A percentile compares a stretch with the other conserved stretches of the same genome.
Conservation (phyloP, 192 early-diverging fungal genomes). For the Chytriomyces confervae region DNA sequence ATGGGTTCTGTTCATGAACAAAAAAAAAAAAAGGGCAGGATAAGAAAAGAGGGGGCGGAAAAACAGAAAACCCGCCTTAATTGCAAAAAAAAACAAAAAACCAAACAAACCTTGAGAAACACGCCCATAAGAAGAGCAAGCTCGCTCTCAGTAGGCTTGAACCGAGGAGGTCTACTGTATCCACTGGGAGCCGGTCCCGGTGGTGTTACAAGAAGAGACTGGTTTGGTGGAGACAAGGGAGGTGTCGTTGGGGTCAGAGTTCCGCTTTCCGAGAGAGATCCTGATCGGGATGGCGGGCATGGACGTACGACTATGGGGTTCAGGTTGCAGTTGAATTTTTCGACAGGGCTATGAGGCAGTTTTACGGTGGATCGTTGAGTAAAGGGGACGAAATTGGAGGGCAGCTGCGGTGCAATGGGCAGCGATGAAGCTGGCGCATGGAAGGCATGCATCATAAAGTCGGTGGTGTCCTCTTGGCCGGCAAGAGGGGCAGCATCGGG, state of each 20-base stretch:
- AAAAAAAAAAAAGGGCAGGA: neutral
- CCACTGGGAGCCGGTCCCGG: neutral
- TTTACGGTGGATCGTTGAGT: neutral
- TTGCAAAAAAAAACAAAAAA: neutral
- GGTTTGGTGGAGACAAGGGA: neutral
- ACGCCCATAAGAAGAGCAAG: slow-evolving; percentile 3
- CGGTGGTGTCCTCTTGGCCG: neutral
- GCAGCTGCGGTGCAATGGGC: neutral
- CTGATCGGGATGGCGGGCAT: neutral
- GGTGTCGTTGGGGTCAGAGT: neutral
- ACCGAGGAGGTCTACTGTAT: slow-evolving; percentile 9
- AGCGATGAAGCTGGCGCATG: neutral
- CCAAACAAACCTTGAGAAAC: neutral
- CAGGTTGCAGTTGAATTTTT: neutral
- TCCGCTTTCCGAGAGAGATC: neutral
- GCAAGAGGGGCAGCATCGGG: neutral
- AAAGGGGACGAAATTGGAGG: neutral
- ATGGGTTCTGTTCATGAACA: neutral
- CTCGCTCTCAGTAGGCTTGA: slow-evolving; percentile 23
- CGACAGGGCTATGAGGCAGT: neutral
- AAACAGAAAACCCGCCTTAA: too few relatives aligned
- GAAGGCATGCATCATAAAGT: neutral
- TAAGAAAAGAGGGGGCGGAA: too few relatives aligned
- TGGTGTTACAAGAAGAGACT: neutral
- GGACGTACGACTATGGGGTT: neutral